Evolutionary conservation across 75 land plant genomes (phyloP).

Genomic region (Pinus tabuliformis): DNA sequence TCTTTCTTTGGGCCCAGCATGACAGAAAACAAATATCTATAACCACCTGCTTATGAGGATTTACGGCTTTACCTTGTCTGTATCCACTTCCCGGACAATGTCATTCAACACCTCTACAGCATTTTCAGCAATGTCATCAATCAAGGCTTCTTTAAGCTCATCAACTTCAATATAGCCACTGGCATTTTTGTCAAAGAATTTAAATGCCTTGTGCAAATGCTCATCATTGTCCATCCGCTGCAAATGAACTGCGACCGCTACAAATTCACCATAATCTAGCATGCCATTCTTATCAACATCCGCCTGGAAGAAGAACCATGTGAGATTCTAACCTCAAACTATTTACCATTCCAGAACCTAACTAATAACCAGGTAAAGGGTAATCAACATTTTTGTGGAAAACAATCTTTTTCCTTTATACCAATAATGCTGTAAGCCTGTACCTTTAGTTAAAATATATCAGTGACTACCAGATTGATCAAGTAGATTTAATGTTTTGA

Average conservation of each 20-base stretch:
- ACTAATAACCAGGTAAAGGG: background rate
- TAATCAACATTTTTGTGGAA: background rate
- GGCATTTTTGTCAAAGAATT: conserved; percentile 73
- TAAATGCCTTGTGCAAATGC: conserved; percentile 67
- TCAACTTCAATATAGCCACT: conserved; percentile 74
- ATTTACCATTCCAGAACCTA: too few relatives aligned
- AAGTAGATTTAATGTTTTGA: background rate
- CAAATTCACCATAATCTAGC: conserved; percentile 86
- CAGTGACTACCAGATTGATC: background rate
- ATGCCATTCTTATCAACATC: conserved; percentile 91
- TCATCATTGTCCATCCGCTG: conserved; percentile 86
- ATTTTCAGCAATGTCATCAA: conserved; percentile 59
- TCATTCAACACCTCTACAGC: conserved; percentile 49
- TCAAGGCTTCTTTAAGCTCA: conserved; percentile 60
- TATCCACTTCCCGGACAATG: conserved; percentile 76
- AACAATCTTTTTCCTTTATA: background rate
- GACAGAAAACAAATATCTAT: conserved; percentile 2
- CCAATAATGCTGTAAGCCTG: background rate
- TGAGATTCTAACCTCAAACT: background rate
- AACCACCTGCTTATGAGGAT: background rate
- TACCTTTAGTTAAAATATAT: background rate
- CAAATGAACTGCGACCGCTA: conserved; percentile 78
- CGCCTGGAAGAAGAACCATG: conserved; percentile 31
- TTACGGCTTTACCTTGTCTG: conserved; percentile 52
- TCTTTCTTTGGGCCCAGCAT: background rate